Percentiles rank a stretch among this genome's conserved stretches.
Evolutionary conservation across 345 rosid species (phyloP).

Genomic region (Jatropha curcas): DNA sequence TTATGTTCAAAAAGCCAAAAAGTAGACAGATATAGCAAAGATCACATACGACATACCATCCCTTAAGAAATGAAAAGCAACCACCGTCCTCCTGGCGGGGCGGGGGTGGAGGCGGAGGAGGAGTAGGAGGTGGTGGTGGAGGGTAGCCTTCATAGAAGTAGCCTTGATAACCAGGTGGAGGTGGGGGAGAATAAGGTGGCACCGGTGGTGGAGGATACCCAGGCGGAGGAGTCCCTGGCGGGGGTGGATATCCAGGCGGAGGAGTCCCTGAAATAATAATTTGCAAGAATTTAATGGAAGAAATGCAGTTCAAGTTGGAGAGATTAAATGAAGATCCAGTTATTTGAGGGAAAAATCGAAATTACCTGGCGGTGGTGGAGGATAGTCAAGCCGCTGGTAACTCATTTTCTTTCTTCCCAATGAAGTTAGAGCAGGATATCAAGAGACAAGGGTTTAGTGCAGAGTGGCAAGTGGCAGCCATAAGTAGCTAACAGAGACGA

Average conservation of each 20-base stretch:
- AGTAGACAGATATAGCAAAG: not conserved
- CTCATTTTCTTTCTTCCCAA: not conserved
- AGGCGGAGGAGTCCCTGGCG: constrained; percentile 25
- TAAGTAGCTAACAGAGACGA: not conserved
- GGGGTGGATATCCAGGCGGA: constrained; percentile 11
- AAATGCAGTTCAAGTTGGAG: too few species aligned
- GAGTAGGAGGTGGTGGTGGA: constrained; percentile 23
- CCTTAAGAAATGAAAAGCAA: constrained; percentile 32
- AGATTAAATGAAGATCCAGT: too few species aligned
- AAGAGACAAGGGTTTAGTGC: too few species aligned
- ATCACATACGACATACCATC: constrained; percentile 30
- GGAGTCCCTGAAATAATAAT: constrained; percentile 33
- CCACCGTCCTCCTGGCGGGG: constrained; percentile 21
- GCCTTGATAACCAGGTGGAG: constrained; percentile 31
- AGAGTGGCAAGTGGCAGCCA: too few species aligned
- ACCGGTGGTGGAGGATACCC: not conserved
- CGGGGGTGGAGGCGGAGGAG: constrained; percentile 25
- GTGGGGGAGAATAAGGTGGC: constrained; percentile 6
- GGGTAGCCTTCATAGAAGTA: constrained; percentile 34
- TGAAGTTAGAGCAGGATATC: too few species aligned
- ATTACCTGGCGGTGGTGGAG: not conserved
- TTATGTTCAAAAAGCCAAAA: too few species aligned
- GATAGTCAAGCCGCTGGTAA: not conserved
- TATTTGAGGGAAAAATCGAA: too few species aligned
- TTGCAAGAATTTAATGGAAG: not conserved